Evolutionary conservation across 2,329 filamentous ascomycete genomes (phyloP).

Genomic region (Monascus ruber): DNA sequence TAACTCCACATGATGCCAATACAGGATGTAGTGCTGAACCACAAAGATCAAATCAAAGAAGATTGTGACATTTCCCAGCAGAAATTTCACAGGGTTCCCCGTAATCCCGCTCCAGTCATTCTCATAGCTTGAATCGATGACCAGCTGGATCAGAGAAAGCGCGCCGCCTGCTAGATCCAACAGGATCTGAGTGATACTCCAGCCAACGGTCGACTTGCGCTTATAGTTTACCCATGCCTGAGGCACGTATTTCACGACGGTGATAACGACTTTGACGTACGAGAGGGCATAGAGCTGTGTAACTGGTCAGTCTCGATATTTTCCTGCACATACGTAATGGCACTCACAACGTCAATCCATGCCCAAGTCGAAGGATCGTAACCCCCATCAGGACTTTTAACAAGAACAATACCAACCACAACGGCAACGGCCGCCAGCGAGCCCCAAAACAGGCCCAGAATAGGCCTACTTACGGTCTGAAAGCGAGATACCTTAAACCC

Average conservation of each 20-base stretch:
- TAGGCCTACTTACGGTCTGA: slow-evolving; percentile 47
- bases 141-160: slow-evolving; percentile 68
- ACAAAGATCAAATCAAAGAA: slow-evolving; percentile 82
- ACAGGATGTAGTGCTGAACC: slow-evolving; percentile 76
- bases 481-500: slow-evolving; percentile 52
- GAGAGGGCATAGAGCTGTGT: slow-evolving; percentile 55
- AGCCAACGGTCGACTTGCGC: slow-evolving; percentile 74
- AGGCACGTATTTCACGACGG: slow-evolving; percentile 84
- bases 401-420: slow-evolving; percentile 31
- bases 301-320: neutral
- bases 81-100: slow-evolving; percentile 85
- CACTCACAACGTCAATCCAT: slow-evolving; percentile 52
- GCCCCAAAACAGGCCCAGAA: slow-evolving; percentile 59
- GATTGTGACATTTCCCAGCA: slow-evolving; percentile 73
- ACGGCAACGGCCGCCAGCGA: slow-evolving; percentile 41
- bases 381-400: slow-evolving; percentile 29
- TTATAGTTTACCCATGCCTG: slow-evolving; percentile 74
- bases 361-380: slow-evolving; percentile 44
- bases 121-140: slow-evolving; percentile 74
- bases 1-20: slow-evolving; percentile 32
- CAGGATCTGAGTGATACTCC: slow-evolving; percentile 75
- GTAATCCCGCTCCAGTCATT: slow-evolving; percentile 82
- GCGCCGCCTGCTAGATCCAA: slow-evolving; percentile 74
- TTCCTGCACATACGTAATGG: neutral
- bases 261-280: slow-evolving; percentile 81